Evolutionary conservation across 305 asterid species (phyloP).

Genomic region (Petunia hybrid): DNA sequence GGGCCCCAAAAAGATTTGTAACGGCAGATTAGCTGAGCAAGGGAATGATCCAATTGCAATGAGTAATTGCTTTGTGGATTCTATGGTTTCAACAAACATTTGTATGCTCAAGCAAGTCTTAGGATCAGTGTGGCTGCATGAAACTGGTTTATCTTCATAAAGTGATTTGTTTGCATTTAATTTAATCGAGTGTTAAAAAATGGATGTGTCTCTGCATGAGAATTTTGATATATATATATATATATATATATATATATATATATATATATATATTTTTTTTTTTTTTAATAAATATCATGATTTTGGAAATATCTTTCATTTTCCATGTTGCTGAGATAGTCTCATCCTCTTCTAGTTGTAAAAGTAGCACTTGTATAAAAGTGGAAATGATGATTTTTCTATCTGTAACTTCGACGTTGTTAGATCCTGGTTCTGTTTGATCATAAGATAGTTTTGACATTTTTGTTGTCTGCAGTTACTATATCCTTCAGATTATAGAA

Average conservation of each 20-base stretch:
- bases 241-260: too few species aligned
- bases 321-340: background rate
- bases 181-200: background rate
- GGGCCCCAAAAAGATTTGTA: background rate
- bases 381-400: slow-evolving; percentile 9
- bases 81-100: background rate
- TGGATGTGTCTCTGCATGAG: slow-evolving; percentile 8
- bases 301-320: slow-evolving; percentile 8
- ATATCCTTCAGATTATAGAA: slow-evolving; percentile 93
- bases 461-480: slow-evolving; percentile 67
- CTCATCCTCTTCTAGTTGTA: slow-evolving; percentile 18
- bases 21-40: background rate
- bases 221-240: background rate
- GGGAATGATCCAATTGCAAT: background rate
- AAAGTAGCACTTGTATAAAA: background rate
- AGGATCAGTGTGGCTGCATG: background rate
- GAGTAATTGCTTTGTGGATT: background rate
- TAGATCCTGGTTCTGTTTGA: slow-evolving; percentile 27
- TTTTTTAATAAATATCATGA: background rate
- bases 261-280: too few species aligned
- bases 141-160: background rate
- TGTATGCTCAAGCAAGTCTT: background rate
- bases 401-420: slow-evolving; percentile 9
- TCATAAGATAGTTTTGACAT: slow-evolving; percentile 21
- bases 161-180: background rate